A percentile compares a stretch with the other conserved stretches of the same genome.
Conservation (phyloP, 179 eudicot species). For the Sideroxylon spinosum region DNA sequence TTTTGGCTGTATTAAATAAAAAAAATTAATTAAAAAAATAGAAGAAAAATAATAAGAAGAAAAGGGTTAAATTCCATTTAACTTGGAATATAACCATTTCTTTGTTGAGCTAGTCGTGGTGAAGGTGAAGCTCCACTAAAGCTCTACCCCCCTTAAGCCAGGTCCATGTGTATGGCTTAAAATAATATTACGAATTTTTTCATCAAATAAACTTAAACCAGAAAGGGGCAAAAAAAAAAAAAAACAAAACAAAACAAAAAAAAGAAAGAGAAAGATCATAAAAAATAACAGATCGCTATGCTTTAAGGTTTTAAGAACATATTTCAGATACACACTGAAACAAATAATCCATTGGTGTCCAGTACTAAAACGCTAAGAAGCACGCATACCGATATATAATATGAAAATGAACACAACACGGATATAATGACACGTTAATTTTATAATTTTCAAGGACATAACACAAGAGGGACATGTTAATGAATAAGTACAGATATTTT, state of each 20-base stretch:
- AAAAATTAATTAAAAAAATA: not conserved
- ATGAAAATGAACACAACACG: too few species aligned
- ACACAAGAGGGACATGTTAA: too few species aligned
- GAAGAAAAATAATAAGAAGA: too few species aligned
- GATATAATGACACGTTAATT: too few species aligned
- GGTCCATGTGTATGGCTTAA: not conserved
- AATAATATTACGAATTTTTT: not conserved
- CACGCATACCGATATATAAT: too few species aligned
- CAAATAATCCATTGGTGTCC: not conserved
- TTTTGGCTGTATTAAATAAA: not conserved
- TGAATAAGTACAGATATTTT: too few species aligned
- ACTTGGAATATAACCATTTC: not conserved
- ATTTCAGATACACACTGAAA: not conserved
- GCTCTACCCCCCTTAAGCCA: not conserved
- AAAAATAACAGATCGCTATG: not conserved
- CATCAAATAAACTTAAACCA: not conserved
- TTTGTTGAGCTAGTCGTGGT: not conserved
- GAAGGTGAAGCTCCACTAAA: slow-evolving; percentile 8
- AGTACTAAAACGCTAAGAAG: too few species aligned
- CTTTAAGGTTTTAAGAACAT: not conserved
- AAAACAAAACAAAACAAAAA: too few species aligned
- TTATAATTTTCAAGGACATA: too few species aligned
- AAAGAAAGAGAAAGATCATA: not conserved
- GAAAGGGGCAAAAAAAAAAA: not conserved
- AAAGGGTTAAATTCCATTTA: not conserved